Evolutionary conservation across 768 basidiomycete genomes (phyloP).

Genomic region (Boletus reticulatus): DNA sequence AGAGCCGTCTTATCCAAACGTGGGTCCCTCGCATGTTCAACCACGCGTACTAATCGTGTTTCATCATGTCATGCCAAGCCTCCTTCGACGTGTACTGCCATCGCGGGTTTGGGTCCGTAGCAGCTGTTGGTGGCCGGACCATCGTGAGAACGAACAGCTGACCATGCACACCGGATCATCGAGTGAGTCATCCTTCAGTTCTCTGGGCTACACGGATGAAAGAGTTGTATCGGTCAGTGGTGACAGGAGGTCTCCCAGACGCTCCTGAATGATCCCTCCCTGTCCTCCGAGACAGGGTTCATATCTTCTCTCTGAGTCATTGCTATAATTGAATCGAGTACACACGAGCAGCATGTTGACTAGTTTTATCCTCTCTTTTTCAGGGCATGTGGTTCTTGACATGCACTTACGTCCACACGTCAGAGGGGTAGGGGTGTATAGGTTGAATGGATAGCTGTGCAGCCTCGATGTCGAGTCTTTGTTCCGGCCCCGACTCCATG

Average conservation of each 20-base stretch:
- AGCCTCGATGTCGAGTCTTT: not conserved
- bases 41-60: no score
- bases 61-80: no score
- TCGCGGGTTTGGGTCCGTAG: no score
- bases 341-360: constrained; percentile 11
- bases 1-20: constrained; percentile 8
- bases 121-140: not conserved
- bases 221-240: constrained; percentile 19
- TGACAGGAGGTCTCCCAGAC: constrained; percentile 21
- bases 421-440: no score
- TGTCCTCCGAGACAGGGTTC: constrained; percentile 11
- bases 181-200: constrained; percentile 3
- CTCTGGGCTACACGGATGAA: constrained; percentile 16
- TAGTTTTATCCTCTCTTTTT: not conserved
- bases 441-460: no score
- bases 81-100: no score
- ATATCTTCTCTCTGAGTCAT: constrained; percentile 36
- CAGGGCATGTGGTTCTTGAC: not conserved
- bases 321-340: not conserved
- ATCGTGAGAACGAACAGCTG: constrained; percentile 6
- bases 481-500: not conserved
- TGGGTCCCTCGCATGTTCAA: not conserved
- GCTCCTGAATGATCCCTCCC: constrained; percentile 29
- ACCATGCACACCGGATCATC: no score
- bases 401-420: no score